A percentile compares a stretch with the other conserved stretches of the same genome.
These are phyloP conservation scores for Fusarium hostae DNA, from an alignment of 2,329 filamentous ascomycete species.

Conservation along the genomic window DNA sequence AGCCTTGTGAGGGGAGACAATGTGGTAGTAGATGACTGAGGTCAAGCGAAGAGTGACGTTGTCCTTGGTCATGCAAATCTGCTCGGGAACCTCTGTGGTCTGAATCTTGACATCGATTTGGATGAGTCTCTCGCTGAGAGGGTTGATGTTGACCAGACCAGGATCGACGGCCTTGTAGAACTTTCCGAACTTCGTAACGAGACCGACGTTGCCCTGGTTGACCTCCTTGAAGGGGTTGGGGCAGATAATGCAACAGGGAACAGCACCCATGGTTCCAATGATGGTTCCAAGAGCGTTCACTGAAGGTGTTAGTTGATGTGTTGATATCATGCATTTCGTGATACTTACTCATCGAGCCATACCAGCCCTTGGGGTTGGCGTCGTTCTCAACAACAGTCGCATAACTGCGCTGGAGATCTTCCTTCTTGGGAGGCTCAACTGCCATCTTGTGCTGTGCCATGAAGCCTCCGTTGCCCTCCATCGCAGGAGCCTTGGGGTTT, in stretches of 20 bases:
- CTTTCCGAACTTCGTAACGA: slow-evolving; percentile 93
- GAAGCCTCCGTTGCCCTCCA: slow-evolving; percentile 55
- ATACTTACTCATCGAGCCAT: slow-evolving; percentile 81
- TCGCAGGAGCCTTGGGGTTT: slow-evolving; percentile 46
- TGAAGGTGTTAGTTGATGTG: slow-evolving; percentile 41
- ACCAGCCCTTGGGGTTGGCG: slow-evolving; percentile 83
- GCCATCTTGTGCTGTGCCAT: slow-evolving; percentile 66
- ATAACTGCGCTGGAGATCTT: slow-evolving; percentile 87
- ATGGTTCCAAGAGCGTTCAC: slow-evolving; percentile 79
- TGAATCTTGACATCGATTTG: slow-evolving; percentile 99
- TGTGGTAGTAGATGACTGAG: slow-evolving; percentile 99
- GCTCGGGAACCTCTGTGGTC: slow-evolving; percentile 94
- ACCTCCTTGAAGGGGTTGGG: slow-evolving; percentile 97
- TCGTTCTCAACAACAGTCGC: slow-evolving; percentile 73
- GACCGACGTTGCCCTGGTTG: slow-evolving; percentile 90
- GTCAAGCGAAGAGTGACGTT: slow-evolving; percentile 95
- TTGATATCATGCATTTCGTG: neutral
- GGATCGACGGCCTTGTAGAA: slow-evolving; percentile 98
- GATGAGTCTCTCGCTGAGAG: slow-evolving; percentile 86
- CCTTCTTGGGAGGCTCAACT: slow-evolving; percentile 82
- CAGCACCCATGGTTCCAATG: slow-evolving; percentile 83
- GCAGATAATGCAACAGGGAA: slow-evolving; percentile 91
- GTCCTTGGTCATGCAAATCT: slow-evolving; percentile 99
- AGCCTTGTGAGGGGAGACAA: slow-evolving; percentile 93
- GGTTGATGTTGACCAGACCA: slow-evolving; percentile 97